Evolutionary conservation across 2,329 filamentous ascomycete genomes (phyloP).

Genomic region (Drechslera avenae): DNA sequence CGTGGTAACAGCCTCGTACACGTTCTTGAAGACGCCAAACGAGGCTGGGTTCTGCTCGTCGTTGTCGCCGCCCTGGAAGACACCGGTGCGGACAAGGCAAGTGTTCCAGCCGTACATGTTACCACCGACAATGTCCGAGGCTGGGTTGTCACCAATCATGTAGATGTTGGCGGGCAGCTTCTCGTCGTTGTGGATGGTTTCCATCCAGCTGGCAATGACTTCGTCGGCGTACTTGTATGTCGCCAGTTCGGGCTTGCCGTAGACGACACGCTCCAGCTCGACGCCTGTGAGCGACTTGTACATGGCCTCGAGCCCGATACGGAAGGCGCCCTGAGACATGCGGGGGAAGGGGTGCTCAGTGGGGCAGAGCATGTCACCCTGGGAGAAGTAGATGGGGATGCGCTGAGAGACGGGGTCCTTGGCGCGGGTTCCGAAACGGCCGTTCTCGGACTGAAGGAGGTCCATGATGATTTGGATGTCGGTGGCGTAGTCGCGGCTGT

Average conservation of each 20-base stretch:
- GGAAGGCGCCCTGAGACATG: conserved; percentile 77
- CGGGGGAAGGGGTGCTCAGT: conserved; percentile 64
- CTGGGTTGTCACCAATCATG: conserved; percentile 78
- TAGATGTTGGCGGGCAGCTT: conserved; percentile 71
- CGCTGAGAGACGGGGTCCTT: conserved; percentile 68
- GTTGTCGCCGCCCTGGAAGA: conserved; percentile 77
- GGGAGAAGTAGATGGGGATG: conserved; percentile 76
- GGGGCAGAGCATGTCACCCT: conserved; percentile 68
- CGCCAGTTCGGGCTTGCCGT: conserved; percentile 74
- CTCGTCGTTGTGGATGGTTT: conserved; percentile 74
- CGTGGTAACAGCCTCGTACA: conserved; percentile 71
- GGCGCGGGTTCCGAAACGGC: conserved; percentile 67
- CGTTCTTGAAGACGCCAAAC: conserved; percentile 76
- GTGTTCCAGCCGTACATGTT: conserved; percentile 87
- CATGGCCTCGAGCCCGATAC: conserved; percentile 74
- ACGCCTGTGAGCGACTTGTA: conserved; percentile 72
- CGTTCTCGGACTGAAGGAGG: conserved; percentile 70
- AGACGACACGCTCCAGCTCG: conserved; percentile 75
- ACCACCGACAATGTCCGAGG: conserved; percentile 74
- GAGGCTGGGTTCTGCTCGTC: conserved; percentile 77
- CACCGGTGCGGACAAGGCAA: conserved; percentile 76
- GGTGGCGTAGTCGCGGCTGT: conserved; percentile 74
- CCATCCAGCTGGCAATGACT: conserved; percentile 75
- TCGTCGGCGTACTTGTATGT: conserved; percentile 82
- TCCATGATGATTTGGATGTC: conserved; percentile 80